Percentiles rank a stretch among this genome's conserved stretches.
Conservation (phyloP, 2,329 filamentous ascomycete genomes). For the Neopestalotiopsis sp. region DNA sequence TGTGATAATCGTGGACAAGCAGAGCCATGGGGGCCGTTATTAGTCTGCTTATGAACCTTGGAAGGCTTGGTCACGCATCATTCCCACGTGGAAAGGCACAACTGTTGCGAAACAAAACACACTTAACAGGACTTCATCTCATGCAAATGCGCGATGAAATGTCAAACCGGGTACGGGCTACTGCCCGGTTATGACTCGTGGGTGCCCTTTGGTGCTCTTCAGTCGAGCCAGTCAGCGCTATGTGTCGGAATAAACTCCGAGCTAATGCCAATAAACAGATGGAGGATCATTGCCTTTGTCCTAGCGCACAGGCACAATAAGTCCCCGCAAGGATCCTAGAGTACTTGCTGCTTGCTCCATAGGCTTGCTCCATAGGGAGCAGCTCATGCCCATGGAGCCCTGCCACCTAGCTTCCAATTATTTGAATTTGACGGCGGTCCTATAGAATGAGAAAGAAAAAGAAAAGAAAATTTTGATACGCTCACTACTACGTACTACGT, state of each 20-base stretch:
- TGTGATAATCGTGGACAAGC: neutral
- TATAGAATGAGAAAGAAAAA: neutral
- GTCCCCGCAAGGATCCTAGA: neutral
- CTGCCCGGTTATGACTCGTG: neutral
- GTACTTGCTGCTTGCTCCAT: too few species aligned
- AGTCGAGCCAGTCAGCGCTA: neutral
- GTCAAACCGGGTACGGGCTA: neutral
- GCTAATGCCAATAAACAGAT: slow-evolving; percentile 3
- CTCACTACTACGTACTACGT: too few species aligned
- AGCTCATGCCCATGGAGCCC: neutral
- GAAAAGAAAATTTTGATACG: neutral
- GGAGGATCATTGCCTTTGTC: slow-evolving; percentile 1
- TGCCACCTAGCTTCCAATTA: neutral
- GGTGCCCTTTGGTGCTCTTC: neutral
- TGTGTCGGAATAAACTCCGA: slow-evolving; percentile 2
- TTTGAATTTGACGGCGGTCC: neutral
- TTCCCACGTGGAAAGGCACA: neutral
- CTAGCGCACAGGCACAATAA: neutral
- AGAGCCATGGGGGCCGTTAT: neutral
- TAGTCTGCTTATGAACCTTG: neutral
- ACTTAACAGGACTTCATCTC: neutral
- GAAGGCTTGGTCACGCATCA: neutral
- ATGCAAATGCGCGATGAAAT: neutral
- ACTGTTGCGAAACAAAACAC: neutral
- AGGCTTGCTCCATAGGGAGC: neutral